Evolutionary conservation across 352 stramenopile species (phyloP).

Genomic region (Detonula confervacea): DNA sequence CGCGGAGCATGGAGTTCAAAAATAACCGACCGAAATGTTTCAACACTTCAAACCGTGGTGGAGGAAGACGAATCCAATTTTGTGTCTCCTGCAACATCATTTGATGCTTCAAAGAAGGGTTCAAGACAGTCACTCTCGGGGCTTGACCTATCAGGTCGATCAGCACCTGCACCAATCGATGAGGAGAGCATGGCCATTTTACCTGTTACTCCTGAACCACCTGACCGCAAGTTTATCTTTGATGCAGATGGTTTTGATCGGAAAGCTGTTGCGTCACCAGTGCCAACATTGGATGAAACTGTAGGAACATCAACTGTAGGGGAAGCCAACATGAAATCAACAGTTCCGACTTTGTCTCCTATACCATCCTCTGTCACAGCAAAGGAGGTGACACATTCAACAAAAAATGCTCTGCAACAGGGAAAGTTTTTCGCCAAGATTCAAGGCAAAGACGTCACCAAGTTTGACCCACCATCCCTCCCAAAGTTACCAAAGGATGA

Average conservation of each 20-base stretch:
- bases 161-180: constrained; percentile 19
- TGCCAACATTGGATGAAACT: constrained; percentile 42
- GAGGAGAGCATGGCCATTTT: constrained; percentile 25
- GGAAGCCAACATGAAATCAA: constrained; percentile 14
- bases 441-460: constrained; percentile 65
- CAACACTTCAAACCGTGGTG: constrained; percentile 68
- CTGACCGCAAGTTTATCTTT: constrained; percentile 37
- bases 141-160: constrained; percentile 18
- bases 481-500: constrained; percentile 72
- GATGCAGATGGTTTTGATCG: constrained; percentile 37
- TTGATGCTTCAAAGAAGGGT: constrained; percentile 49
- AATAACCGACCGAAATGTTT: constrained; percentile 32
- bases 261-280: constrained; percentile 9
- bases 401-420: constrained; percentile 17
- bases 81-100: constrained; percentile 54
- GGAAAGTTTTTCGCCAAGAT: constrained; percentile 65
- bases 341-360: no score
- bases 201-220: constrained; percentile 18
- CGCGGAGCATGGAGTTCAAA: constrained; percentile 26
- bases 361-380: constrained; percentile 4
- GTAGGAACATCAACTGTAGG: constrained; percentile 22
- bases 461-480: constrained; percentile 68
- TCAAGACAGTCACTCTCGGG: constrained; percentile 41
- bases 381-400: constrained; percentile 37
- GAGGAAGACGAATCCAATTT: constrained; percentile 69